These are phyloP conservation scores for Nematocida sp. DNA, from an alignment of 371 early-diverging fungal genomes.

Conservation along the genomic window DNA sequence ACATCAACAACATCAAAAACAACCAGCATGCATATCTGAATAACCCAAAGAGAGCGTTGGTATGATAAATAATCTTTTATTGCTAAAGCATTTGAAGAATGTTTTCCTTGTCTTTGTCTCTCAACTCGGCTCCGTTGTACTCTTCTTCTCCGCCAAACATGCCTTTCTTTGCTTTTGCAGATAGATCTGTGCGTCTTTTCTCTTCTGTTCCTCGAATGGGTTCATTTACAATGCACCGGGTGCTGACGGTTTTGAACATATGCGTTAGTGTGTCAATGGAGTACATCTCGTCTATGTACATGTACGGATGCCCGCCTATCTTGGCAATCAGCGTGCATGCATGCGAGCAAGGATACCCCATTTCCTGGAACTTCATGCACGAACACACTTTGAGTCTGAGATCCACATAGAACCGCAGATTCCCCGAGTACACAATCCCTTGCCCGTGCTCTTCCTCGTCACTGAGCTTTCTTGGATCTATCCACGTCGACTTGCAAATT, in stretches of 20 bases:
- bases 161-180: neutral
- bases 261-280: conserved; percentile 36
- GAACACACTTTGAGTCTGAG: conserved; percentile 53
- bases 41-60: too few species aligned
- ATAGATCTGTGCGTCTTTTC: neutral
- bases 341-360: conserved; percentile 62
- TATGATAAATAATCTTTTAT: too few species aligned
- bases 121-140: conserved; percentile 31
- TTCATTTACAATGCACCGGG: conserved; percentile 43
- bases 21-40: too few species aligned
- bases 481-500: conserved; percentile 33
- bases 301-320: conserved; percentile 32
- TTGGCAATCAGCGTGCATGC: conserved; percentile 56
- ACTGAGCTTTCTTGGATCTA: conserved; percentile 50
- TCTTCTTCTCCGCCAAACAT: conserved; percentile 25
- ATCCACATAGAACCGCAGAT: conserved; percentile 53
- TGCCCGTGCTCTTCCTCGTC: conserved; percentile 43
- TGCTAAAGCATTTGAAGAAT: too few species aligned
- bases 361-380: conserved; percentile 63
- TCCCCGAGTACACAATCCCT: conserved; percentile 24
- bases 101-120: conserved; percentile 1
- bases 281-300: conserved; percentile 51
- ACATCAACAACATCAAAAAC: too few species aligned
- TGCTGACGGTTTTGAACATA: conserved; percentile 32
- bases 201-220: conserved; percentile 48